phyloP scores from a whole-genome alignment of 306 rosid species.

The Hippophae tibetana region DNA sequence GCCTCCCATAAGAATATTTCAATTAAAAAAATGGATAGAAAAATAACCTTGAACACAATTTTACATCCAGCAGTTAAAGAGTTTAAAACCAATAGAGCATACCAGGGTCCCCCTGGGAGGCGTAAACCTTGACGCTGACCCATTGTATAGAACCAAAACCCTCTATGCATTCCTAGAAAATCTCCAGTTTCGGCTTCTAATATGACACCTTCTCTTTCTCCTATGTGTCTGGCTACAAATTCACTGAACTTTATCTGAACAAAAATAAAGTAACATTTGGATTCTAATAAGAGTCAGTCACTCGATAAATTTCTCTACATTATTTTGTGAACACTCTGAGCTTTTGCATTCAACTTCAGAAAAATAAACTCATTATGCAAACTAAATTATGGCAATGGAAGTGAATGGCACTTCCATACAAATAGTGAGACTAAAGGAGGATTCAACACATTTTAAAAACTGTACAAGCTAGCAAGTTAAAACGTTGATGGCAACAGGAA shows the following conservation, averaged over 20 bases:
- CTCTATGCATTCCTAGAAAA: slow-evolving; percentile 80
- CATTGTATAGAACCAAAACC: slow-evolving; percentile 91
- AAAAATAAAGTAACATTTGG: background rate
- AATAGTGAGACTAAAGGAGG: background rate
- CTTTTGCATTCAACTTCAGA: background rate
- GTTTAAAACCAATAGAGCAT: slow-evolving; percentile 17
- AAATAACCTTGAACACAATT: background rate
- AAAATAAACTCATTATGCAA: slow-evolving; percentile 3
- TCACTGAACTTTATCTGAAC: slow-evolving; percentile 80
- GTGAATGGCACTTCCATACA: background rate
- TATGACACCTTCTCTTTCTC: slow-evolving; percentile 83
- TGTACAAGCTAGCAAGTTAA: slow-evolving; percentile 4
- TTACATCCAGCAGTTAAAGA: background rate
- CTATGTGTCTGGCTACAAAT: slow-evolving; percentile 79
- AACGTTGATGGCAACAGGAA: background rate
- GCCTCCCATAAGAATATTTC: background rate
- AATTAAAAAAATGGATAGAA: background rate
- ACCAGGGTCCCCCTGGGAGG: slow-evolving; percentile 95
- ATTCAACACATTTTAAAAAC: background rate
- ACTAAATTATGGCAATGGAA: background rate
- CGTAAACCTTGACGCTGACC: slow-evolving; percentile 95
- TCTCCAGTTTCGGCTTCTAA: slow-evolving; percentile 93
- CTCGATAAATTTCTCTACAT: too few relatives aligned
- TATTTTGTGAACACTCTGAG: background rate
- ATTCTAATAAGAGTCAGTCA: background rate